Base-by-base conservation (phyloP, 2,329 filamentous ascomycete species). In the Aspergillus ochraceus region DNA sequence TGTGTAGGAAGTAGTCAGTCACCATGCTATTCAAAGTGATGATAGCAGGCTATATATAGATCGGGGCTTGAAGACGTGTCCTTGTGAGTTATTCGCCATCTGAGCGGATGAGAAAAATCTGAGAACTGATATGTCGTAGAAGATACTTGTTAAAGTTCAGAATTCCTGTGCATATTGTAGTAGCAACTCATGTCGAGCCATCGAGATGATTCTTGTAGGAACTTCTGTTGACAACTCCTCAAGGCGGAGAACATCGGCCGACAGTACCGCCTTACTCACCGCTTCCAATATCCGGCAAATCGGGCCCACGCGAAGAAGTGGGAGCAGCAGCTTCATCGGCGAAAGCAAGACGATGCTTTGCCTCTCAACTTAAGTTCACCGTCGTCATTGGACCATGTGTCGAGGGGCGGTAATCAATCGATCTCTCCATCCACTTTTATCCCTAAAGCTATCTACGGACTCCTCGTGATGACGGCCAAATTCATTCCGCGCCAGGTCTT, bases 401-500 rank as follows among this genome's bases (percentile, higher is more conserved):
- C 45, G 29, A 45, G 26, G 51, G 39, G 46, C 46, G 50, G 12
- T 22, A 3, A 47, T 19, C 20, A 24, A 47, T 5, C 45, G 19
- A 19, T 47, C 56, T 11, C 12, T 26, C 17, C 14, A 47, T 39
- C 42, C 46, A 52, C 29, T 24, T 6, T 6, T 52, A n/a, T 46
- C 52, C 10, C 30, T 8, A 9, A 12, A 32, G 36, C n/a, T n/a
- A 6, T 52, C 24, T 11, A 30, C 29, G 49, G n/a, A 22, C 10
- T 24, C 42, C 42, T 52, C 49, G 62, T 59, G 57, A 71, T 69
- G 67, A 64, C 66, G 24, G 62, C 76, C 52, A 70, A 74, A 45
- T 96, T 98, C 78, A 76, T 89, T 47, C 91, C 95, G 26, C 91
- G 94, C 68, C 75, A 81, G 65, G 78, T 80, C 55, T 98, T 96